Evolutionary conservation across 2,329 filamentous ascomycete species (phyloP), one percentile per base, ranked within the genome.

Genomic region (Pseudogymnoascus sp.): DNA sequence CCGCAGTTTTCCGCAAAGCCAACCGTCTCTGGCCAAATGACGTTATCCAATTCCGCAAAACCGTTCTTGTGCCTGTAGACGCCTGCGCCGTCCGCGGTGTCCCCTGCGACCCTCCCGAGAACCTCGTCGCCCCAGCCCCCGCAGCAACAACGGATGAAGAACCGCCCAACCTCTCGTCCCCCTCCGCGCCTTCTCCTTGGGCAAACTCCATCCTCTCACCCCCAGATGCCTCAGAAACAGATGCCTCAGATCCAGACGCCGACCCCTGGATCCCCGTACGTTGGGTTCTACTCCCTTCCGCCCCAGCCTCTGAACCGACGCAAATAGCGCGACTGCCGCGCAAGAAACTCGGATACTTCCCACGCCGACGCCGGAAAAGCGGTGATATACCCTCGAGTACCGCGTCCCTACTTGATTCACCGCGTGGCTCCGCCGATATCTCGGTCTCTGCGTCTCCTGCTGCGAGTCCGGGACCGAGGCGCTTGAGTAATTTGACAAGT

Each of bases 1-100:
- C 91, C 61, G 88, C 92, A 57, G 82, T 88, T 1, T 86, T 99
- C 66, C 83, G 90, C 62, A 94, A 90, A 71, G 86, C 91, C 38
- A 99, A 99, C 72, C 85, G 94, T 9, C 85, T 99, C 69, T 99
- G 94, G 94, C 90, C 91, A 6, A 90, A 91, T 65, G 94, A 97
- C 71, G 91, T 85, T 64, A 88, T 97, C 36, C 93, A 97, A 72
- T 84, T 86, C 57, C 86, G 92, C 62, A 90, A 90, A 69, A 87
- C 84, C 65, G 81, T 99, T 14, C 81, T 92, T 7, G 77, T 99
- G 59, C 94, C 94, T 0, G 90, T 97, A 4, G 92, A 96, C 72
- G 88, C 90, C 39, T 97, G 93, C 72, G 86, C 88, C 41, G 80
- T 92, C 41, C 94, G 91, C 70, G 91, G 93, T 30, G 82, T 85